phyloP scores from a whole-genome alignment of 73 alveolate species.

The Paramecium octaurelia region DNA sequence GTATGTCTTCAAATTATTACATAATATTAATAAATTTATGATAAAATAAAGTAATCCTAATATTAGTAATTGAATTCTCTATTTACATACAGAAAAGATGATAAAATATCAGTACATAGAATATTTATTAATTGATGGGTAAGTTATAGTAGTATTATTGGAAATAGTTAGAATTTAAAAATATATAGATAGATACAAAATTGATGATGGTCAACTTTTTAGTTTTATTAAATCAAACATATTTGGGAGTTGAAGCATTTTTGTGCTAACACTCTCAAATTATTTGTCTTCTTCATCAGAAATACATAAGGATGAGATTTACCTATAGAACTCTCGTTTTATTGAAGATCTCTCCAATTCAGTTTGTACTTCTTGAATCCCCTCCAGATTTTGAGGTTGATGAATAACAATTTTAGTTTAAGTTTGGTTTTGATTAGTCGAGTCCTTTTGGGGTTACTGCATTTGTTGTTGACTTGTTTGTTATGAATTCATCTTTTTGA shows the following conservation, averaged over 20 bases:
- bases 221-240: slow-evolving; percentile 36
- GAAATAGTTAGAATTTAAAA: not conserved
- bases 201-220: not conserved
- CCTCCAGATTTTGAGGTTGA: slow-evolving; percentile 23
- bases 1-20: not conserved
- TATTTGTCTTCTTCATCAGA: not conserved
- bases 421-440: not conserved
- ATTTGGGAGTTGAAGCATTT: slow-evolving; percentile 9
- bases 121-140: too few species aligned
- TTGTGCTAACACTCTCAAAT: not conserved
- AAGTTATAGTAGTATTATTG: too few species aligned
- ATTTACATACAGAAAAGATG: too few species aligned
- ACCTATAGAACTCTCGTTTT: not conserved
- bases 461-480: not conserved
- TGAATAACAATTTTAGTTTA: not conserved
- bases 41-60: not conserved
- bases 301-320: not conserved
- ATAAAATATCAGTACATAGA: too few species aligned
- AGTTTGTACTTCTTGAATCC: slow-evolving; percentile 11
- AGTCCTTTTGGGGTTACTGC: not conserved
- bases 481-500: not conserved
- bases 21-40: not conserved
- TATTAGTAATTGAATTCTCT: not conserved
- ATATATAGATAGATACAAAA: not conserved
- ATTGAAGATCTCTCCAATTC: slow-evolving; percentile 1